phyloP scores from a whole-genome alignment of 164 flowering plant genomes.

The Tinospora cordifolia region DNA sequence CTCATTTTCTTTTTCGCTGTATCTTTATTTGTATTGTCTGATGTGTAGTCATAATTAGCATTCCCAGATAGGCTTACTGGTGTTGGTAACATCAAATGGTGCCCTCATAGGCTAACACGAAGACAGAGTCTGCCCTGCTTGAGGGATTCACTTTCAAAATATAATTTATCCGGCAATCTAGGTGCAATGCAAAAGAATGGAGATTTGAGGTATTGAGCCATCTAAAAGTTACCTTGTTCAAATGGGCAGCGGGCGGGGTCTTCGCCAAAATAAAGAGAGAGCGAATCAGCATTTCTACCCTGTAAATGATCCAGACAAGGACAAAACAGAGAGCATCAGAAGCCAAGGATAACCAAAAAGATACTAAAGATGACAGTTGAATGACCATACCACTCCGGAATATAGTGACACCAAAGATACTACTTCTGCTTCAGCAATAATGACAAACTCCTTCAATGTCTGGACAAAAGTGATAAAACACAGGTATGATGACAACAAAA shows the following conservation, averaged over 20 bases:
- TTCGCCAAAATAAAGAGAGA: conserved; percentile 86
- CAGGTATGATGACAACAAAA: background rate
- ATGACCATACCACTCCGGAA: conserved; percentile 64
- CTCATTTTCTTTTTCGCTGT: background rate
- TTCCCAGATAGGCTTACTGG: background rate
- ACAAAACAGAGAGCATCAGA: conserved; percentile 15
- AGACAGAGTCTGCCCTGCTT: background rate
- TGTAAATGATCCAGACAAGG: conserved; percentile 27
- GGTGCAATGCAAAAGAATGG: background rate
- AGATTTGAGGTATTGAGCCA: background rate
- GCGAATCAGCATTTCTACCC: conserved; percentile 99
- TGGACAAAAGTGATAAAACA: conserved; percentile 17
- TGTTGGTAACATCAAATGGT: background rate
- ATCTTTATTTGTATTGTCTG: background rate
- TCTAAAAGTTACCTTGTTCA: conserved; percentile 68
- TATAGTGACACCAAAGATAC: conserved; percentile 60
- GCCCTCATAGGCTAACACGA: background rate
- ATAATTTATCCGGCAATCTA: background rate
- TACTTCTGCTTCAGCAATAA: conserved; percentile 69
- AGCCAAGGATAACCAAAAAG: background rate
- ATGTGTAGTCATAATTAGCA: background rate
- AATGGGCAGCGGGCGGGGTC: conserved; percentile 95
- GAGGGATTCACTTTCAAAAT: background rate
- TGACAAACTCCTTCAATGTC: conserved; percentile 80
- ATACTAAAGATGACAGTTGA: conserved; percentile 6